A percentile compares a stretch with the other conserved stretches of the same genome.
Conservation (phyloP, 306 rosid genomes). For the Glycine latifolia region DNA sequence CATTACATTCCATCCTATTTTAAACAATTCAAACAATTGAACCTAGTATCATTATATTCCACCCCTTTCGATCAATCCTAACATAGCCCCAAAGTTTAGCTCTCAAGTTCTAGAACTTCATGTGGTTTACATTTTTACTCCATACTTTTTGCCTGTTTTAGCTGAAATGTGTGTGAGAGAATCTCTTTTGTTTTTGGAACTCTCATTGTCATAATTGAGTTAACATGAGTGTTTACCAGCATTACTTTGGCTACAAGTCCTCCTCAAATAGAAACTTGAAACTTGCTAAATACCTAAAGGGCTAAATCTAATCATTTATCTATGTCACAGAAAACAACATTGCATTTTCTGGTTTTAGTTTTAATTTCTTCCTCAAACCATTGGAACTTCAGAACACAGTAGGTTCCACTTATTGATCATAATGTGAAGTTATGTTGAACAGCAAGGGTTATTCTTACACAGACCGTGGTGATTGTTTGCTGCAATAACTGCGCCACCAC, state of each 20-base stretch:
- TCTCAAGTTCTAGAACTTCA: conserved; percentile 2
- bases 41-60: background rate
- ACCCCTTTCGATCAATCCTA: background rate
- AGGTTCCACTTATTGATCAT: background rate
- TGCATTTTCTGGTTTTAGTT: conserved; percentile 2
- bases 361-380: conserved; percentile 26
- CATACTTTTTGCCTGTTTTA: background rate
- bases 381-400: conserved; percentile 28
- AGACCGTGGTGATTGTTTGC: conserved; percentile 44
- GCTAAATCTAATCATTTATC: background rate
- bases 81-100: background rate
- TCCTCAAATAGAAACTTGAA: background rate
- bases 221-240: background rate
- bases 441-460: conserved; percentile 57
- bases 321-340: conserved; percentile 14
- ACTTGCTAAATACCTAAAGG: conserved; percentile 13
- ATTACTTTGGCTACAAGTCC: conserved; percentile 1
- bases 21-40: background rate
- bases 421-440: conserved; percentile 21
- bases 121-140: background rate
- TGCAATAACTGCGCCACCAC: conserved; percentile 55
- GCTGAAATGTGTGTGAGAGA: background rate
- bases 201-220: background rate
- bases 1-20: background rate
- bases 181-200: background rate